Base-by-base conservation (phyloP, 495 filamentous ascomycete species). In the Hypoxylon trugodes region DNA sequence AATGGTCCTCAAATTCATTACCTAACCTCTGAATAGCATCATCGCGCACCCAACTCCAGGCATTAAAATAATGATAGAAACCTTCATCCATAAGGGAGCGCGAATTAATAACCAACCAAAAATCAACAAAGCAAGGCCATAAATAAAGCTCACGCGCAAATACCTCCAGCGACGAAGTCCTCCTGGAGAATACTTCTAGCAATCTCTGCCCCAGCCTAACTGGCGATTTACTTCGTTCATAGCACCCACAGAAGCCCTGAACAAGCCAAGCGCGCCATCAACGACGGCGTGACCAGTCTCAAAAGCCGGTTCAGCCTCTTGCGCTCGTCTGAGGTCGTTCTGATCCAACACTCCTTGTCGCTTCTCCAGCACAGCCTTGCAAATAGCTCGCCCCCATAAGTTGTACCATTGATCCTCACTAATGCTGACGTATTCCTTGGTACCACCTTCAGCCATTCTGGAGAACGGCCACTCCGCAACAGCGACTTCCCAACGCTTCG, bases 401-500 rank as follows among this genome's bases (percentile, higher is more conserved):
- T 82, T 80, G 54, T 77, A 82, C 72, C 71, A 75, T 41, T 79
- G 77, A 1, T 76, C 76, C 58, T 82, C 79, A 38, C 69, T 78
- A 48, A 82, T 72, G 36, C 72, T 76, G 42, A 72, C 76, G 70
- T 83, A 86, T 21, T 66, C 59, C 51, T 71, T 77, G 2, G 41
- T 48, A 6, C 73, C 73, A n/a, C 58, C 38, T 6, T 41, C 66
- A 7, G 57, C 55, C 9, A 38, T 38, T 8, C 55, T 60, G 13
- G 82, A 81, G 61, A 78, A 88, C 8, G 71, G 68, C 83, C 82
- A 89, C 2, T 84, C 76, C 0, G 76, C 77, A 19, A 76, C 69
- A 2, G 81, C 82, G 3, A 89, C 84, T 53, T 85, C 79, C 66
- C 83, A 90, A n/a, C 78, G 74, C 65, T 81, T 82, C 10, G 87